Percentiles rank a stretch among this genome's conserved stretches.
Conservation (phyloP, 2,329 filamentous ascomycete genomes). For the Pseudomassariella vexata region DNA sequence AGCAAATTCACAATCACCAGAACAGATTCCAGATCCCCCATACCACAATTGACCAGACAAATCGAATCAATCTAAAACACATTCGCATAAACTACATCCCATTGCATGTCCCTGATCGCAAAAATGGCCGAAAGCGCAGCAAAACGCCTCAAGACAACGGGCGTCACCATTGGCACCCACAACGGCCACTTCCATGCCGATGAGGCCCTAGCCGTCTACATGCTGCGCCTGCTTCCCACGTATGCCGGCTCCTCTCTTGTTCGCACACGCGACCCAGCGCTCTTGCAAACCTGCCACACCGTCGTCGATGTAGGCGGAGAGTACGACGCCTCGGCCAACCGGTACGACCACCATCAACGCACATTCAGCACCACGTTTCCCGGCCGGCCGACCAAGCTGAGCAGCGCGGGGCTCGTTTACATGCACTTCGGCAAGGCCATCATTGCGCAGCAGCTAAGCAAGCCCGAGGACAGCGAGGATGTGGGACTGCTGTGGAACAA, state of each 20-base stretch:
- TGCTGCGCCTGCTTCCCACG: slow-evolving; percentile 81
- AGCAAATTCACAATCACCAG: no score
- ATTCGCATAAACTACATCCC: not conserved
- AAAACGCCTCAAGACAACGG: slow-evolving; percentile 78
- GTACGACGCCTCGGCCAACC: slow-evolving; percentile 70
- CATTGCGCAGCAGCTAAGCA: slow-evolving; percentile 54
- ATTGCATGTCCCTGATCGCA: slow-evolving; percentile 14
- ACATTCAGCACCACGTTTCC: slow-evolving; percentile 84
- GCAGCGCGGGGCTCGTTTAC: slow-evolving; percentile 89
- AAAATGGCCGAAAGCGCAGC: slow-evolving; percentile 64
- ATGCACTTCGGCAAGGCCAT: slow-evolving; percentile 89
- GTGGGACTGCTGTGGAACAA: slow-evolving; percentile 77
- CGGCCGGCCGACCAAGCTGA: slow-evolving; percentile 78
- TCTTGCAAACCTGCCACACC: slow-evolving; percentile 79
- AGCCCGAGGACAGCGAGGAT: slow-evolving; percentile 56
- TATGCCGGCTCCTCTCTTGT: slow-evolving; percentile 71
- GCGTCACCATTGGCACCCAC: slow-evolving; percentile 81
- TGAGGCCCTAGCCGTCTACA: slow-evolving; percentile 92
- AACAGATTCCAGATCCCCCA: no score
- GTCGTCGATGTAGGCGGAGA: slow-evolving; percentile 97
- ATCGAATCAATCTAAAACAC: no score
- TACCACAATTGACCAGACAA: no score
- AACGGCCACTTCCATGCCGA: slow-evolving; percentile 99
- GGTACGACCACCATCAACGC: slow-evolving; percentile 97
- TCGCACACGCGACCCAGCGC: slow-evolving; percentile 77